Conservation (phyloP, 208 protist species). For the Leishmania aethiopica region DNA sequence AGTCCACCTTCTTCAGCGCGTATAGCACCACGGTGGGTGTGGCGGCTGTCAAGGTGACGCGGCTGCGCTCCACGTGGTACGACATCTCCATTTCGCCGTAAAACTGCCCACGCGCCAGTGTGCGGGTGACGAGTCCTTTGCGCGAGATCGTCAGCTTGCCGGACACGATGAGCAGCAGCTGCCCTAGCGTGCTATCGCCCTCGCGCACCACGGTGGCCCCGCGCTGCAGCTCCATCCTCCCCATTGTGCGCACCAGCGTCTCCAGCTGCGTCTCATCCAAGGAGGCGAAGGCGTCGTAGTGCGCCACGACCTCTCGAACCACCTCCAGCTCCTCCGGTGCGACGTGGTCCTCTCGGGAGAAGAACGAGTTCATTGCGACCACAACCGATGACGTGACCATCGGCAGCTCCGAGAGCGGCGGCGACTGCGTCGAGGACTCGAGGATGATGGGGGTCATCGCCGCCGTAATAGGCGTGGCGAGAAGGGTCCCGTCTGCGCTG, state of each 20-base stretch:
- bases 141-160: slow-evolving; percentile 47
- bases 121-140: slow-evolving; percentile 40
- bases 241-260: slow-evolving; percentile 59
- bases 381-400: slow-evolving; percentile 29
- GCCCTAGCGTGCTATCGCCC: slow-evolving; percentile 32
- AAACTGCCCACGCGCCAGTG: slow-evolving; percentile 37
- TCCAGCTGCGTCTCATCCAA: slow-evolving; percentile 71
- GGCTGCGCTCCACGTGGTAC: slow-evolving; percentile 43
- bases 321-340: slow-evolving; percentile 50
- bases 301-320: slow-evolving; percentile 47
- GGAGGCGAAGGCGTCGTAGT: slow-evolving; percentile 61
- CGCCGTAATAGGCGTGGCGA: background rate
- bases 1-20: slow-evolving; percentile 49
- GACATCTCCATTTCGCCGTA: slow-evolving; percentile 62
- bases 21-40: slow-evolving; percentile 47
- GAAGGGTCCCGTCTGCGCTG: background rate
- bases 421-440: slow-evolving; percentile 4
- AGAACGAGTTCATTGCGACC: slow-evolving; percentile 34
- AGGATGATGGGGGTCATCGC: slow-evolving; percentile 2
- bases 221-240: slow-evolving; percentile 34
- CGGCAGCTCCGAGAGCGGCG: slow-evolving; percentile 16
- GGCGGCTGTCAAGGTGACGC: slow-evolving; percentile 45
- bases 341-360: slow-evolving; percentile 25
- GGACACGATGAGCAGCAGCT: slow-evolving; percentile 59
- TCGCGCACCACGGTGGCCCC: slow-evolving; percentile 50